phyloP scores from a whole-genome alignment of 495 filamentous ascomycete species.

The Baudoinia panamericana region DNA sequence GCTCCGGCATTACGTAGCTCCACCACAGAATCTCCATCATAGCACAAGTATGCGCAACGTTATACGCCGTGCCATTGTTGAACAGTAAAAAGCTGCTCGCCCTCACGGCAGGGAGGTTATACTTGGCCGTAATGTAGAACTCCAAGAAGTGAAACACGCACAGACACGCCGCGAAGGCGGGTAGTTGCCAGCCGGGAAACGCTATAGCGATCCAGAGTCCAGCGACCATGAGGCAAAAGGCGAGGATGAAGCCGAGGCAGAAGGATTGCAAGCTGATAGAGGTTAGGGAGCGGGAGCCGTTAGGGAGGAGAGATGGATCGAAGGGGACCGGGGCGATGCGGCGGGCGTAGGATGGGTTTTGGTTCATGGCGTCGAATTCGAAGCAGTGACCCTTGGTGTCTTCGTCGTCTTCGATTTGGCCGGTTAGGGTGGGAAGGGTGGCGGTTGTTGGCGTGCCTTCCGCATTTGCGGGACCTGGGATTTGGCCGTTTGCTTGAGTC shows the following conservation, averaged over 20 bases:
- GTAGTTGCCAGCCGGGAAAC: constrained; percentile 61
- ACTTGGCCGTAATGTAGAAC: constrained; percentile 73
- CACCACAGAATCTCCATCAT: constrained; percentile 59
- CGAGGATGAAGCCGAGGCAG: constrained; percentile 38
- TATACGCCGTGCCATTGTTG: constrained; percentile 76
- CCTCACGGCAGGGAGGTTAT: constrained; percentile 62
- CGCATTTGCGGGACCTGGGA: constrained; percentile 11
- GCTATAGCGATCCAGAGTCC: constrained; percentile 29
- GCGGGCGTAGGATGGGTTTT: not conserved
- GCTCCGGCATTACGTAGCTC: constrained; percentile 6
- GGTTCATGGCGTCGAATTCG: constrained; percentile 4
- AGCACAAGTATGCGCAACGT: constrained; percentile 64
- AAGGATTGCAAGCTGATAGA: constrained; percentile 71
- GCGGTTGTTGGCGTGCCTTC: constrained; percentile 12
- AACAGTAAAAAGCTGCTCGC: constrained; percentile 68
- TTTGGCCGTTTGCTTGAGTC: constrained; percentile 11
- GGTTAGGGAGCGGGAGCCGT: constrained; percentile 42
- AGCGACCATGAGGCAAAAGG: constrained; percentile 34
- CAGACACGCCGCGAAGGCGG: constrained; percentile 66
- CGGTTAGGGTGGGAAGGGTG: not conserved
- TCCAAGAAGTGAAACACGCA: constrained; percentile 91
- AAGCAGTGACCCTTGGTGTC: constrained; percentile 1
- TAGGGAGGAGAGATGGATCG: constrained; percentile 20
- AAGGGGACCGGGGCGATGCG: constrained; percentile 9
- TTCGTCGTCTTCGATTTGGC: constrained; percentile 1